phyloP scores from a whole-genome alignment of 192 early-diverging fungal genomes.

The Polychytrium aggregatum region DNA sequence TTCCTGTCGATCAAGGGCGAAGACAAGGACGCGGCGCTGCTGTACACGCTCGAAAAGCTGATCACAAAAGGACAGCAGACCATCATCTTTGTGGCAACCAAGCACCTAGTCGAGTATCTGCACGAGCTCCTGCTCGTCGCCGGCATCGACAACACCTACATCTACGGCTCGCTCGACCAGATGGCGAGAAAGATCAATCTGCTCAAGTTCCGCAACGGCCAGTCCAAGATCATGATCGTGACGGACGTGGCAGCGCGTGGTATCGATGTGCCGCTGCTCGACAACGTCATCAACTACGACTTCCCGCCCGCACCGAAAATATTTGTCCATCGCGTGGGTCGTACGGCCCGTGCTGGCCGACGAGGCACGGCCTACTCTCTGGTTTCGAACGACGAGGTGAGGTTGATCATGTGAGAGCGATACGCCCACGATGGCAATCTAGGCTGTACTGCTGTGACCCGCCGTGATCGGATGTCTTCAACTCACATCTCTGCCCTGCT shows the following conservation, averaged over 20 bases:
- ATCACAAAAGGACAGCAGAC: conserved; percentile 66
- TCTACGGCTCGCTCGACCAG: conserved; percentile 93
- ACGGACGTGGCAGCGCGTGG: conserved; percentile 98
- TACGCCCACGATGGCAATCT: no score
- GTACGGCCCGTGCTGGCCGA: conserved; percentile 89
- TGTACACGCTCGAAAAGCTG: conserved; percentile 68
- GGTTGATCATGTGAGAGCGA: no score
- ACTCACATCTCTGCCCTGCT: no score
- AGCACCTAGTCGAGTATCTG: conserved; percentile 96
- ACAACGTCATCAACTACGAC: conserved; percentile 96
- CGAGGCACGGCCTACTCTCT: conserved; percentile 87
- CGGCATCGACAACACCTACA: conserved; percentile 72
- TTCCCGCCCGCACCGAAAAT: conserved; percentile 88
- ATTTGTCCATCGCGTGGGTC: conserved; percentile 94
- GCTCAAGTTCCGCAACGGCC: conserved; percentile 65
- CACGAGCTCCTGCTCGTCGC: conserved; percentile 55
- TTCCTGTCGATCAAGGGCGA: conserved; percentile 79
- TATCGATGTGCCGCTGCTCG: conserved; percentile 95
- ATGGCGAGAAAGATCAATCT: conserved; percentile 81
- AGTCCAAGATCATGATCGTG: conserved; percentile 74
- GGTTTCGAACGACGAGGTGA: conserved; percentile 73
- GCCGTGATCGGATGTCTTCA: no score
- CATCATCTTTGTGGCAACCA: conserved; percentile 90
- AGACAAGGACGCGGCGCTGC: conserved; percentile 82
- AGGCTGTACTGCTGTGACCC: no score